Conservation (phyloP, 2,329 filamentous ascomycete genomes). For the Alternaria arborescens region DNA sequence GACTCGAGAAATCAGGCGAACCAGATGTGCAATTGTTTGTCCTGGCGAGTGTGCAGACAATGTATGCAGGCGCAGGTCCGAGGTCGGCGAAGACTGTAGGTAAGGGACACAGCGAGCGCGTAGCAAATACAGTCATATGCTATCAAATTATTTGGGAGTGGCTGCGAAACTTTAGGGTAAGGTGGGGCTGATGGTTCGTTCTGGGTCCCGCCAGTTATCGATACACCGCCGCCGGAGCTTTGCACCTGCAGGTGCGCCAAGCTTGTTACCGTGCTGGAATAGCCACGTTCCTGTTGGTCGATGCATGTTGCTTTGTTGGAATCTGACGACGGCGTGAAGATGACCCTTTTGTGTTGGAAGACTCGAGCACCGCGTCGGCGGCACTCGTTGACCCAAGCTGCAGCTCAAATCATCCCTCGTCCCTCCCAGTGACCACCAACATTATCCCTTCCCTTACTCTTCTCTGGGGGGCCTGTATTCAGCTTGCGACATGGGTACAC, state of each 20-base stretch:
- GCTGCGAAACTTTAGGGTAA: conserved; percentile 10
- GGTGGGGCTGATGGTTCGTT: conserved; percentile 12
- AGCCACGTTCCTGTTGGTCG: conserved; percentile 9
- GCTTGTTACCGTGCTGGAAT: conserved; percentile 3
- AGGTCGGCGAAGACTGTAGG: conserved; percentile 3
- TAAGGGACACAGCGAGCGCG: neutral
- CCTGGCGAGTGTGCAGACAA: neutral
- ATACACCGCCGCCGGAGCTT: conserved; percentile 13
- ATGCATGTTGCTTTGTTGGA: conserved; percentile 3
- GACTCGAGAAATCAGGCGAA: conserved; percentile 10
- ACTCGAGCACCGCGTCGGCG: neutral
- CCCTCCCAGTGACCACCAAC: neutral
- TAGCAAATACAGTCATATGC: conserved; percentile 20
- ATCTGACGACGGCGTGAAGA: conserved; percentile 3
- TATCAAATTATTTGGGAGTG: conserved; percentile 20
- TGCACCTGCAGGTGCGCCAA: conserved; percentile 14
- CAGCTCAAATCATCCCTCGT: neutral
- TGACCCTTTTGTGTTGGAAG: neutral
- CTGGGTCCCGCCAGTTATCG: conserved; percentile 12
- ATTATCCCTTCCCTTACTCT: neutral
- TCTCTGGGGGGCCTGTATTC: neutral
- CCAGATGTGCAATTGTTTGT: neutral
- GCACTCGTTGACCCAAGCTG: conserved; percentile 4
- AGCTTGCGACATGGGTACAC: conserved; percentile 3
- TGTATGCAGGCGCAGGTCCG: conserved; percentile 7